These are phyloP conservation scores for Thelonectria discophora DNA, from an alignment of 2,329 filamentous ascomycete species.

Conservation along the genomic window DNA sequence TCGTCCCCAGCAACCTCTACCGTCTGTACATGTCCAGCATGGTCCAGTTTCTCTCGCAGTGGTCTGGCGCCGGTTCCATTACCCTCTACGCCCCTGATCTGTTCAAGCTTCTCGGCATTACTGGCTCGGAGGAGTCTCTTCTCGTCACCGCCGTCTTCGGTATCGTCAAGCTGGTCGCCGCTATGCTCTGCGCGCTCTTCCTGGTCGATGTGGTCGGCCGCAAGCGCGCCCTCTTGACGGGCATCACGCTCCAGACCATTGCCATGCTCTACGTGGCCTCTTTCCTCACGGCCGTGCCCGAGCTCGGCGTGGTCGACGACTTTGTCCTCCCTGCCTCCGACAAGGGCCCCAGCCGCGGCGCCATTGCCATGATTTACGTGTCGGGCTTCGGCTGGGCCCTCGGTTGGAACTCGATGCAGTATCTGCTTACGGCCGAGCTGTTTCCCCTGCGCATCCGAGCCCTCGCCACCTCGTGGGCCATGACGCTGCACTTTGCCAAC, in stretches of 20 bases:
- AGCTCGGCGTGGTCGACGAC: constrained; percentile 59
- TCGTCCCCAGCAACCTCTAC: constrained; percentile 75
- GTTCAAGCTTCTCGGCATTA: constrained; percentile 76
- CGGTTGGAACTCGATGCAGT: constrained; percentile 81
- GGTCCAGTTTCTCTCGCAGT: constrained; percentile 77
- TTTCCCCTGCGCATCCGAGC: constrained; percentile 80
- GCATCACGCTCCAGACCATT: constrained; percentile 68
- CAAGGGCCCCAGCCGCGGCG: constrained; percentile 68
- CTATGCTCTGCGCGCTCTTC: constrained; percentile 77
- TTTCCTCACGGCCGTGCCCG: constrained; percentile 70
- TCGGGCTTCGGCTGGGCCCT: constrained; percentile 75
- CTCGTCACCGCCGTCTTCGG: constrained; percentile 81
- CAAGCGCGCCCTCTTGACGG: constrained; percentile 70
- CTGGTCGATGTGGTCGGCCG: constrained; percentile 82
- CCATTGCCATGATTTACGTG: constrained; percentile 78
- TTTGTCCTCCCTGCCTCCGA: constrained; percentile 59
- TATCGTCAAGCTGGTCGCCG: constrained; percentile 74
- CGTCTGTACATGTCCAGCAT: constrained; percentile 73
- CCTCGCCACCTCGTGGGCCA: constrained; percentile 74
- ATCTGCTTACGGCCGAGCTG: constrained; percentile 79
- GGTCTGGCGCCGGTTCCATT: constrained; percentile 77
- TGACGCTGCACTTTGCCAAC: constrained; percentile 82
- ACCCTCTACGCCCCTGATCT: constrained; percentile 80
- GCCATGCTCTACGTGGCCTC: constrained; percentile 70
- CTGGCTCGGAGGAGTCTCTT: constrained; percentile 72